Conservation (phyloP, 1,139 yeast species). For the Scheffersomyces insectosa region DNA sequence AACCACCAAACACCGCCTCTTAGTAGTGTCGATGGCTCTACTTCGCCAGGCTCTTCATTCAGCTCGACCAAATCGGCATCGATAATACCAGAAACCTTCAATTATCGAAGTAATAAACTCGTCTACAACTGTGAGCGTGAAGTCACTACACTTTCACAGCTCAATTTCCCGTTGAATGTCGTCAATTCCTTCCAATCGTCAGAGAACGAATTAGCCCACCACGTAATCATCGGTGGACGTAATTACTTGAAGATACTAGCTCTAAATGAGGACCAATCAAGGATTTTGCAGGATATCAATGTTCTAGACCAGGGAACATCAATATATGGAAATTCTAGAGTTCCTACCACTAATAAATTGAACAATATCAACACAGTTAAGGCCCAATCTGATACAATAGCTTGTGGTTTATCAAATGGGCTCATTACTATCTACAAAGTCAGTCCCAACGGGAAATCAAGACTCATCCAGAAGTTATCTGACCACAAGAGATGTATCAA, state of each 20-base stretch:
- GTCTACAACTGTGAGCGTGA: constrained; percentile 31
- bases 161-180: constrained; percentile 27
- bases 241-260: constrained; percentile 53
- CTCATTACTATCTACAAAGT: constrained; percentile 34
- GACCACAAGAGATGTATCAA: constrained; percentile 85
- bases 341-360: constrained; percentile 34
- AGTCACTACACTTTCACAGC: constrained; percentile 36
- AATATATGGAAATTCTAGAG: constrained; percentile 43
- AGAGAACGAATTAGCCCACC: constrained; percentile 15
- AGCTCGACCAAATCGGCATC: constrained; percentile 9
- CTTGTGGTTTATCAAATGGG: constrained; percentile 48
- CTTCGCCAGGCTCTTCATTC: constrained; percentile 12
- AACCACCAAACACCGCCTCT: constrained; percentile 12
- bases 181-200: constrained; percentile 9
- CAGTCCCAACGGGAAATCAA: constrained; percentile 36
- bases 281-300: constrained; percentile 41
- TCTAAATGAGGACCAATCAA: constrained; percentile 40
- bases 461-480: constrained; percentile 46
- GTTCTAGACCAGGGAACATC: constrained; percentile 44
- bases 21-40: constrained; percentile 6
- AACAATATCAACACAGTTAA: constrained; percentile 44
- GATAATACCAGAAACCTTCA: constrained; percentile 3
- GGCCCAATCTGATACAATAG: constrained; percentile 35
- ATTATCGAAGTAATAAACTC: constrained; percentile 10
- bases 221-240: constrained; percentile 61